Evolutionary conservation across 192 early-diverging fungal genomes (phyloP), one percentile per base, ranked within the genome.

Genomic region (Backusella tarrabulga): DNA sequence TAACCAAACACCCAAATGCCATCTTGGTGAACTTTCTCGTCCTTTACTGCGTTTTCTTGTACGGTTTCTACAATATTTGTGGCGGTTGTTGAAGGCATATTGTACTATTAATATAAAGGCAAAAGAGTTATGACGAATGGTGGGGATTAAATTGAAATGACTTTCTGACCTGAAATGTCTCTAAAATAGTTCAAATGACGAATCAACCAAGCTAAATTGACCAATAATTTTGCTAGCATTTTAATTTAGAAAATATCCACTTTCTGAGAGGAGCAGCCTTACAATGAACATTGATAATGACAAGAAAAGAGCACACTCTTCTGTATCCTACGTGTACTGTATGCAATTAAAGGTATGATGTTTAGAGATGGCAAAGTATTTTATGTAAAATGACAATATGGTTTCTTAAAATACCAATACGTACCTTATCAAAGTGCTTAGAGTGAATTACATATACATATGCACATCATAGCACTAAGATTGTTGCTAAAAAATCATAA

Each of bases 1-100:
- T 89, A 89, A 67, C 88, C 88, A 83, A 89, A 89, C 19, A 89
- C 83, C 88, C 88, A 89, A 76, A 88, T 85, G 1, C 72, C 83
- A 14, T 70, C 68, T 21, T 63, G 56, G 56, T 63, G 56, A 12
- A n/a, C 23, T 63, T 56, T 21, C 21, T 56, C 54, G 0, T 63
- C 56, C 56, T 29, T 63, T 12, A 29, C 21, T 23, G 3, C 9
- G 9, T 8, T 40, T 70, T 23, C 35, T 26, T 40, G 35, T 70
- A 70, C 17, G 2, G n/a, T 70, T 41, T 36, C 35, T 9, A 6
- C 3, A 4, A 23, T 23, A 14, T 36, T 26, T 40, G 68, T n/a
- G 6, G 68, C 1, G 9, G 38, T 70, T 3, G 35, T 41, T 11
- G 34, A 63, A 63, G 56, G 56, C 56, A 63, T 63, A 63, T 56